Percentiles rank a stretch among this genome's conserved stretches.
Conservation (phyloP, 768 basidiomycete genomes). For the Cystofilobasidium macerans region DNA sequence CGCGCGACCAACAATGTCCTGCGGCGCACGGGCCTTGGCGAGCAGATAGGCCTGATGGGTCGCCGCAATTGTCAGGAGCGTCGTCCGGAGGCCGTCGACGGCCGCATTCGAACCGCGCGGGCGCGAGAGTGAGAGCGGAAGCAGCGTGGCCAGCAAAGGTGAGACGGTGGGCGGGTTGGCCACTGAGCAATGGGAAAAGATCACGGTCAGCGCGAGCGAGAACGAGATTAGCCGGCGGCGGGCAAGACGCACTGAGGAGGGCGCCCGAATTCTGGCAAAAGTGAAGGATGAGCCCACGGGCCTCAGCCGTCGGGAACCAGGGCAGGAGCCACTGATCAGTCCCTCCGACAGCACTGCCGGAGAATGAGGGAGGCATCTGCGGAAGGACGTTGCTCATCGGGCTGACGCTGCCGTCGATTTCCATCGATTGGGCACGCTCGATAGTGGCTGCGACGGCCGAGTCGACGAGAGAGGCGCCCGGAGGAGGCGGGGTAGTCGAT, state of each 20-base stretch:
- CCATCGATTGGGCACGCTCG: neutral
- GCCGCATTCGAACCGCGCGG: constrained; percentile 36
- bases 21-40: constrained; percentile 35
- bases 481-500: no score
- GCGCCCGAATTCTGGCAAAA: constrained; percentile 28
- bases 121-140: constrained; percentile 42
- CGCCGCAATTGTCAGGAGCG: constrained; percentile 41
- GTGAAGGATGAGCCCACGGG: constrained; percentile 36
- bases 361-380: no score
- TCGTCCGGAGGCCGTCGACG: constrained; percentile 40
- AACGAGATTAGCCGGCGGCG: constrained; percentile 1
- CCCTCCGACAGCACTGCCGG: neutral
- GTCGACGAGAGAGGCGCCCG: no score
- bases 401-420: neutral
- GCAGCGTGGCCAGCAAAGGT: constrained; percentile 42
- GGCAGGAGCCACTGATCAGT: constrained; percentile 30
- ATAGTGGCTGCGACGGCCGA: no score
- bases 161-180: constrained; percentile 42
- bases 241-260: constrained; percentile 11
- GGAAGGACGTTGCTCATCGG: no score
- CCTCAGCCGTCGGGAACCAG: constrained; percentile 38
- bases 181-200: constrained; percentile 31
- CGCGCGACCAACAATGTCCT: constrained; percentile 33
- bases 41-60: constrained; percentile 44
- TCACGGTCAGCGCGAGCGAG: neutral